Base-by-base conservation (phyloP, 202 grass and related monocot species). In the Hordeum pubiflorum region DNA sequence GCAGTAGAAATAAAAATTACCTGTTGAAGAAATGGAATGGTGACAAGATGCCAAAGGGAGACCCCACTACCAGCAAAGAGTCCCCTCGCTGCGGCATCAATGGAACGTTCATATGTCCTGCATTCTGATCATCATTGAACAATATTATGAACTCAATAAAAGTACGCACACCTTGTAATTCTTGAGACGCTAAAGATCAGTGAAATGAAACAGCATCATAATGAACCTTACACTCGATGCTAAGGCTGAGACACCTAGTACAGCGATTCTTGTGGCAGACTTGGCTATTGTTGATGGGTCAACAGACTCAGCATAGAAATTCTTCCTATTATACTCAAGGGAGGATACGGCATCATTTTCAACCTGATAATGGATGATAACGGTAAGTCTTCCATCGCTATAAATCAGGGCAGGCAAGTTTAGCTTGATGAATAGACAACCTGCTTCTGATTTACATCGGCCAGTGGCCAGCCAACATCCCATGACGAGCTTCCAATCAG, bases 11-110 rank as follows among this genome's bases (percentile, higher is more conserved):
- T 27, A 36, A 73, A 65, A 78, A 29, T 55, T 84, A 97, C 94
- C 94, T 94, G 76, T 97, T 97, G 68, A 94, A 89, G 84, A 97
- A 97, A 89, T 97, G 94, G 43, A 87, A 87, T 4, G 90, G 86
- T 59, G 94, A 93, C 81, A 97, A 58, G 79, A 92, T 66, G 48
- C 91, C 94, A 70, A 97, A 97, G 76, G 89, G 94, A 86, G 90
- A 97, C 67, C 94, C 94, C 67, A 87, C 78, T 79, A 92, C 67
- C 77, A 94, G 67, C 86, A 97, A 77, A 69, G 79, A 65, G 82
- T 97, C 90, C 41, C 91, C 91, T 86, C 87, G 89, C 63, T 88
- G 78, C 76, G 90, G 85, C 58, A 48, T 41, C 57, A 40, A 48
- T 82, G 94, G 94, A 78, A 89, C 84, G 72, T 93, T 66, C 64